Conservation (phyloP, 805 yeast genomes). For the Kodamaea sagamina region DNA sequence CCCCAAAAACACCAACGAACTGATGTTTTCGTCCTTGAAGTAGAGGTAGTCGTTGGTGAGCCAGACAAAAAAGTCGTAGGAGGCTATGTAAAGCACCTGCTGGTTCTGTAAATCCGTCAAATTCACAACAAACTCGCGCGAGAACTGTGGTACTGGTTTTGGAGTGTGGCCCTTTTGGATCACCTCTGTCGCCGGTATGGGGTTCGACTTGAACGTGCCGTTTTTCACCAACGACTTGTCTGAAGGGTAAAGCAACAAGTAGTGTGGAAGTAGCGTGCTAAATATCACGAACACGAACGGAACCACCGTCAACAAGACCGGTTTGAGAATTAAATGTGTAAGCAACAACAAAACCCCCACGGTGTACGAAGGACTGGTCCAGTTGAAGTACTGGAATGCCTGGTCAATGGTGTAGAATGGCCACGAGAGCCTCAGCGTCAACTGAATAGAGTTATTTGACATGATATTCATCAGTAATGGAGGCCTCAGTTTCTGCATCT, state of each 20-base stretch:
- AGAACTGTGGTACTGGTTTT: slow-evolving; percentile 74
- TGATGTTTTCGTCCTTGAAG: slow-evolving; percentile 62
- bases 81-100: slow-evolving; percentile 62
- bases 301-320: slow-evolving; percentile 52
- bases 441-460: slow-evolving; percentile 64
- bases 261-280: slow-evolving; percentile 68
- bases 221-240: slow-evolving; percentile 36
- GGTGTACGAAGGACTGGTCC: slow-evolving; percentile 67
- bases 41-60: slow-evolving; percentile 58
- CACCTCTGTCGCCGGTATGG: slow-evolving; percentile 50
- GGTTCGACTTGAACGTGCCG: slow-evolving; percentile 22
- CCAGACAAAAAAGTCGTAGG: slow-evolving; percentile 58
- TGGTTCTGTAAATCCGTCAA: slow-evolving; percentile 83
- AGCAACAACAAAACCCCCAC: slow-evolving; percentile 53
- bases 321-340: slow-evolving; percentile 60
- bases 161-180: slow-evolving; percentile 52
- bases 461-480: slow-evolving; percentile 66
- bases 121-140: slow-evolving; percentile 75
- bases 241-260: slow-evolving; percentile 61
- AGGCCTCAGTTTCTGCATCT: slow-evolving; percentile 64
- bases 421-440: slow-evolving; percentile 61
- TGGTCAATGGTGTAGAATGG: slow-evolving; percentile 65
- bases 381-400: slow-evolving; percentile 54
- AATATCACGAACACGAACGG: slow-evolving; percentile 58
- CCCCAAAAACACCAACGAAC: slow-evolving; percentile 51